Evolutionary conservation across 768 basidiomycete species (phyloP).

Genomic region (Leccinum boreale): DNA sequence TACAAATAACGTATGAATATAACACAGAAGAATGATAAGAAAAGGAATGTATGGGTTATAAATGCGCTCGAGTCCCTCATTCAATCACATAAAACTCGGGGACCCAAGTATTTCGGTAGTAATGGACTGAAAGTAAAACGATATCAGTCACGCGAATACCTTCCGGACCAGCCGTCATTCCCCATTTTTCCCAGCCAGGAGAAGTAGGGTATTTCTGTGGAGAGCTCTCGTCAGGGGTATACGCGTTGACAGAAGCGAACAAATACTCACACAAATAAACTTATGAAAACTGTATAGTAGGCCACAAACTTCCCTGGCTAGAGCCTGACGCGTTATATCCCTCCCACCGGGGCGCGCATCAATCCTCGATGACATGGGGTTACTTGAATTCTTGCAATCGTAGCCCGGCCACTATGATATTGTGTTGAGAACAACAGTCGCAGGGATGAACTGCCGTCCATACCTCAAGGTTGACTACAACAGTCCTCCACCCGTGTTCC

Average conservation of each 20-base stretch:
- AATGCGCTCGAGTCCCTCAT: background rate
- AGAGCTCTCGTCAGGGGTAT: background rate
- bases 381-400: background rate
- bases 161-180: background rate
- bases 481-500: background rate
- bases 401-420: background rate
- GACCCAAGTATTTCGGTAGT: background rate
- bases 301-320: background rate
- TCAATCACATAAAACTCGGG: background rate
- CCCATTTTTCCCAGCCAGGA: background rate
- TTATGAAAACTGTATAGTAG: background rate
- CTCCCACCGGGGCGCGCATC: background rate
- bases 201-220: background rate
- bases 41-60: background rate
- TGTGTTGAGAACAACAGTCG: background rate
- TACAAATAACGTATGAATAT: background rate
- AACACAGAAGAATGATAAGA: background rate
- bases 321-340: background rate
- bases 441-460: background rate
- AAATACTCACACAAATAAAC: background rate
- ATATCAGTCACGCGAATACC: background rate
- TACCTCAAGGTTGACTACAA: constrained; percentile 1
- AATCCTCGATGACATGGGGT: background rate
- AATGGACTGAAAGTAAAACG: background rate
- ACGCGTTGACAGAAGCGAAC: background rate